Base-by-base conservation (phyloP, 2,329 filamentous ascomycete genomes). In the Orbilia blumenaviensis region DNA sequence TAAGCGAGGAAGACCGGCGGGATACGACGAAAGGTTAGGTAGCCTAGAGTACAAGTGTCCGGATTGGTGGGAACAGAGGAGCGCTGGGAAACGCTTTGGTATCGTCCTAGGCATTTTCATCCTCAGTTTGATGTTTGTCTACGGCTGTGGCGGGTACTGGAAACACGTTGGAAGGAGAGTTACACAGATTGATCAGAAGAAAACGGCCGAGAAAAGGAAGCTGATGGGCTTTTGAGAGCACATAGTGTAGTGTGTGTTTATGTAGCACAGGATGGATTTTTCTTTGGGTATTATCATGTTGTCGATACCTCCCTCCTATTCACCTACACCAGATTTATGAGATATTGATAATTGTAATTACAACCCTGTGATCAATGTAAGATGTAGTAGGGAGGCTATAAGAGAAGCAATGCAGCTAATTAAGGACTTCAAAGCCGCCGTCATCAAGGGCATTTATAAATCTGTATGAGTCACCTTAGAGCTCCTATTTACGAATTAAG, bases 21-120 rank as follows among this genome's bases (percentile, higher is more conserved):
- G 63, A 12, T 75, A 75, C n/a, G 69, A 75, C 44, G 56, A 29
- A 1, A 67, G 69, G 42, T 67, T 75, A 63, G 69, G 69, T 1
- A 75, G 34, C 34, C 16, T 75, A 21, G 62, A 75, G 61, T n/a
- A 50, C 8, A 62, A 62, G 32, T 75, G 69, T 27, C 69, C 69
- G 27, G 12, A 75, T 14, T 75, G 69, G 69, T 75, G 69, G 69
- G 69, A 67, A 16, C 69, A 75, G 25, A 75, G 69, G 18, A 63
- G 29, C 9, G 34, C 54, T 18, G 69, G 69, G 21, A 75, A 75
- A 21, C 38, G 69, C 7, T 75, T 75, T 34, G 69, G 69, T 7
- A 75, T 75, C 5, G 62, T 75, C 10, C 38, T 75, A 0, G 69
- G 69, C 2, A 67, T 75, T 60, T 29, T 32, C 0, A 67, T 75